These are phyloP conservation scores for Graphium sp. DNA, from an alignment of 2,329 filamentous ascomycete genomes.

Conservation along the genomic window DNA sequence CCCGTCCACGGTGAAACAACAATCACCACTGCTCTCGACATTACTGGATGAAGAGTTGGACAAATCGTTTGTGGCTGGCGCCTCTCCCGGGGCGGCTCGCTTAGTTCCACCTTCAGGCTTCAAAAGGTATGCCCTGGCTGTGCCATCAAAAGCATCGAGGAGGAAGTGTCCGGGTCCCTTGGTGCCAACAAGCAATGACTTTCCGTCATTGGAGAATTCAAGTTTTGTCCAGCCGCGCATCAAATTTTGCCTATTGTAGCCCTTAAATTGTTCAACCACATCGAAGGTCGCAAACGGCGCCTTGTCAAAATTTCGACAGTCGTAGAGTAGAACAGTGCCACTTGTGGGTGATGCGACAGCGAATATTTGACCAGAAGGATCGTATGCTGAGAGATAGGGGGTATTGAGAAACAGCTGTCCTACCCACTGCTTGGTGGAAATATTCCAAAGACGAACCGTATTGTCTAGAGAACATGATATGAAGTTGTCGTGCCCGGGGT, in stretches of 20 bases:
- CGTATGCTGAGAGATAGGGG: constrained; percentile 74
- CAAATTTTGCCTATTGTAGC: constrained; percentile 36
- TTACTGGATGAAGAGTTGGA: constrained; percentile 14
- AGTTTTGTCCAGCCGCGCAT: constrained; percentile 72
- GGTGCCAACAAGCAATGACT: constrained; percentile 69
- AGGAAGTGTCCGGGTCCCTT: constrained; percentile 75
- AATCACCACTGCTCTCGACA: constrained; percentile 53
- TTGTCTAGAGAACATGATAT: constrained; percentile 84
- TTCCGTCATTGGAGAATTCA: constrained; percentile 93
- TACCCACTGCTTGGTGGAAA: constrained; percentile 61
- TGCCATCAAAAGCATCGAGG: constrained; percentile 82
- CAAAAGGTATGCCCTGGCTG: constrained; percentile 56
- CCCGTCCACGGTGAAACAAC: constrained; percentile 79
- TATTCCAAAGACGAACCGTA: constrained; percentile 82
- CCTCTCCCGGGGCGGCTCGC: constrained; percentile 36
- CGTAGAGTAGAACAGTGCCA: constrained; percentile 74
- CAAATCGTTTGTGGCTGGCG: constrained; percentile 17
- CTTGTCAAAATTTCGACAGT: constrained; percentile 86
- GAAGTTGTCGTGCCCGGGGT: constrained; percentile 78
- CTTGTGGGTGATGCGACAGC: constrained; percentile 72
- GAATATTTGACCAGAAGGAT: constrained; percentile 83
- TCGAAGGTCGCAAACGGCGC: constrained; percentile 80
- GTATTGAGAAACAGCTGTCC: constrained; percentile 67
- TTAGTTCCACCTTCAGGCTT: constrained; percentile 36
- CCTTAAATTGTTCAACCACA: constrained; percentile 38